Conservation (phyloP, 495 filamentous ascomycete species). For the Chaetomium fimeti region DNA sequence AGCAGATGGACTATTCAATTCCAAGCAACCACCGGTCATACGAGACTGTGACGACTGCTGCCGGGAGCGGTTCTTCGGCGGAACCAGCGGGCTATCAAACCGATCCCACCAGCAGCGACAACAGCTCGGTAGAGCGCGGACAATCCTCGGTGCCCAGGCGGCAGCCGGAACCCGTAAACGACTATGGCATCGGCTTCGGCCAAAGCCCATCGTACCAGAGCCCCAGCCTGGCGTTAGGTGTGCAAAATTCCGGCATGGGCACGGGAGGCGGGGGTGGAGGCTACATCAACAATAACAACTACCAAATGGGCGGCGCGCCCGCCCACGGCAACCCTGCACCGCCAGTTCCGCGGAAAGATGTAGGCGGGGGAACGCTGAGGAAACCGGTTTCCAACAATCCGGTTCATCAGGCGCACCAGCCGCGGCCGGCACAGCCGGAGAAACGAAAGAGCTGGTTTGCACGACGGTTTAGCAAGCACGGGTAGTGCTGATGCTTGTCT, state of each 20-base stretch:
- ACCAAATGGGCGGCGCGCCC: conserved; percentile 16
- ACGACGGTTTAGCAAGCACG: conserved; percentile 71
- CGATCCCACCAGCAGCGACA: conserved; percentile 81
- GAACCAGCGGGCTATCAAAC: conserved; percentile 78
- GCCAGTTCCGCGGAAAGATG: conserved; percentile 44
- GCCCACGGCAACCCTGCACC: conserved; percentile 31
- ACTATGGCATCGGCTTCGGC: conserved; percentile 50
- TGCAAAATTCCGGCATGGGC: conserved; percentile 17
- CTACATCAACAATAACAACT: conserved; percentile 16
- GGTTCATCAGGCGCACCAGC: conserved; percentile 35
- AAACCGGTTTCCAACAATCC: conserved; percentile 34
- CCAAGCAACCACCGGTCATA: conserved; percentile 73
- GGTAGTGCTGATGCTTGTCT: conserved; percentile 24
- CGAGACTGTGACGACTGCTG: conserved; percentile 75
- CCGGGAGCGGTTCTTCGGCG: conserved; percentile 65
- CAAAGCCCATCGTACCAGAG: conserved; percentile 38
- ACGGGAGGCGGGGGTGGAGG: conserved; percentile 2
- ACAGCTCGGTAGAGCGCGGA: conserved; percentile 79
- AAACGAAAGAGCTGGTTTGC: conserved; percentile 91
- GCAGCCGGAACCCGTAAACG: conserved; percentile 43
- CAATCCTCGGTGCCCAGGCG: conserved; percentile 58
- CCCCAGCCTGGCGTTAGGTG: conserved; percentile 37
- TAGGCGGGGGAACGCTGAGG: conserved; percentile 29
- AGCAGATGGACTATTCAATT: conserved; percentile 54
- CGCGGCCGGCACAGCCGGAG: conserved; percentile 49